Evolutionary conservation across 1,284 basidiomycete genomes (phyloP).

Genomic region (Trametes versicolor): DNA sequence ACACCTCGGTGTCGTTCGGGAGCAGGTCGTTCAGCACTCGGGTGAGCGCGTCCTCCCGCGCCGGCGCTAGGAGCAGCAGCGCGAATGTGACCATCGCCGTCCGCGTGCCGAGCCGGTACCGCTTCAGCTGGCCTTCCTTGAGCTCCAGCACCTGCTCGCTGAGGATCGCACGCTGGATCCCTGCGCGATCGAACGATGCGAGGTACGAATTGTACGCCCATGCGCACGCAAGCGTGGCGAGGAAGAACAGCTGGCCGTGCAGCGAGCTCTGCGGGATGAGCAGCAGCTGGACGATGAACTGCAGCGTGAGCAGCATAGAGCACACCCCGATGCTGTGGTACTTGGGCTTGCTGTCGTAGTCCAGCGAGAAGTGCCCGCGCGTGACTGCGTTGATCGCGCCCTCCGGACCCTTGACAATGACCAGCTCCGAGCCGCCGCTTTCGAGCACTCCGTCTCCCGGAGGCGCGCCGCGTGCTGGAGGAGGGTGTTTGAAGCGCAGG

Average conservation of each 20-base stretch:
- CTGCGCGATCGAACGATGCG: constrained; percentile 27
- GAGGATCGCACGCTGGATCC: constrained; percentile 25
- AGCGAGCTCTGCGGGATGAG: constrained; percentile 28
- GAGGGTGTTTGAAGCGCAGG: constrained; percentile 25
- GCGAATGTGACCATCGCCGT: constrained; percentile 27
- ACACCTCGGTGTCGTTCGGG: constrained; percentile 10
- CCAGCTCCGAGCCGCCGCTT: constrained; percentile 15
- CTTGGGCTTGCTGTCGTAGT: constrained; percentile 22
- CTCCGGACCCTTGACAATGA: constrained; percentile 25
- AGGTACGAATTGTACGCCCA: constrained; percentile 34
- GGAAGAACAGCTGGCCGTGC: constrained; percentile 31
- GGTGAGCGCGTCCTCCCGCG: not conserved
- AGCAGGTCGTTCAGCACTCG: constrained; percentile 4
- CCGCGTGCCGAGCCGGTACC: constrained; percentile 23
- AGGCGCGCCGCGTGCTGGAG: constrained; percentile 17
- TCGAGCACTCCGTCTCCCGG: constrained; percentile 23
- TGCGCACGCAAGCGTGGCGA: constrained; percentile 26
- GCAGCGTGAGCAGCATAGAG: constrained; percentile 27
- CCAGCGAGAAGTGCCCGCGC: constrained; percentile 24
- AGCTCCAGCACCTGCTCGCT: constrained; percentile 13
- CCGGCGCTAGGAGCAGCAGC: constrained; percentile 19
- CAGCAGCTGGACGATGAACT: constrained; percentile 31
- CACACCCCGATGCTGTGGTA: constrained; percentile 26
- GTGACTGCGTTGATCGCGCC: constrained; percentile 28
- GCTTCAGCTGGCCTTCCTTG: constrained; percentile 5